Evolutionary conservation across 257 asterid genomes (phyloP), one percentile per base, ranked within the genome.

Genomic region (Paulownia fortunei): DNA sequence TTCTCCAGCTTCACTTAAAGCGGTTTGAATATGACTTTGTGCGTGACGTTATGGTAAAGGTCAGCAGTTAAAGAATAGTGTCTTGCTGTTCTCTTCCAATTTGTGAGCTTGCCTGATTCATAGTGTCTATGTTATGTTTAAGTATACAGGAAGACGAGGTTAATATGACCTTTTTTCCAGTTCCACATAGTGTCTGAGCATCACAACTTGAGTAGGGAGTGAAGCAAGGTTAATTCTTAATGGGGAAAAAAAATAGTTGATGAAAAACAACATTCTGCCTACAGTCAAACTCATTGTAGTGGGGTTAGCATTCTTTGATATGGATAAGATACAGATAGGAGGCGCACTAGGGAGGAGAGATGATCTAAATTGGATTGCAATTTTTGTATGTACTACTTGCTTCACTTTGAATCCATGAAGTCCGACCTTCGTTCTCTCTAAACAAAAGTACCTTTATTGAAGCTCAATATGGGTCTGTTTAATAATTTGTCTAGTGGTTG

Each of bases 1-100:
- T 86, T 79, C 88, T 86, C 72, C 90, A 84, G 78, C 84, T 86
- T 76, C 90, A 86, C 76, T 66, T 86, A 82, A 86, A 83, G 86
- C 82, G 90, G 63, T 83, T 86, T 79, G 90, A 84, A 61, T 86
- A 86, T 69, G 90, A 86, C 69, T 86, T 81, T 73, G 81, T 52
- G 60, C 86, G 80, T 67, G 86, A 82, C 76, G 75, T 77, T 67
- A 83, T 86, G 90, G 83, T 84, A 44, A 86, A 86, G 90, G 90
- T 86, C 46, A 76, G 88, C 73, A 19, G 36, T 79, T 81, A 68
- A 62, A 34, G 59, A 56, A 36, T 37, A 54, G n/a, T 18, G 54
- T 36, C n/a, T 66, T 64, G 42, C n/a, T 12, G 18, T 68, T 65
- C 6, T 34, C 55, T 73, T 66, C 68, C 18, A 4, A 56, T 56